phyloP scores from a whole-genome alignment of 371 early-diverging fungal species.

The Mortierella sp. region DNA sequence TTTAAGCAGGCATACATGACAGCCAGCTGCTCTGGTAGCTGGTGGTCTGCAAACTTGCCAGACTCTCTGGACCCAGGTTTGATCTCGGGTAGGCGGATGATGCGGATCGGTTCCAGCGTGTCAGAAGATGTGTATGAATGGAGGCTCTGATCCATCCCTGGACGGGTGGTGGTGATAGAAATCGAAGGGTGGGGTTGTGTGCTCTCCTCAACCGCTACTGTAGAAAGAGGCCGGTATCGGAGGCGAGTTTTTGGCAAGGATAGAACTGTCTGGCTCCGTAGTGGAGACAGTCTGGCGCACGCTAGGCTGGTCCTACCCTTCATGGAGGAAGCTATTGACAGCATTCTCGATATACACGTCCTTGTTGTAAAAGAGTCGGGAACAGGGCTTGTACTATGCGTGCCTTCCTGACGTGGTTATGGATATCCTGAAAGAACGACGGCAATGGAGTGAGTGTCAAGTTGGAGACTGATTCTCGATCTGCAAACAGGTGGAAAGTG shows the following conservation, averaged over 20 bases:
- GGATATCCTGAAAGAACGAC: too few relatives aligned
- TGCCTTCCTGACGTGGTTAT: too few relatives aligned
- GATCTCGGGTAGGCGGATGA: constrained; percentile 39
- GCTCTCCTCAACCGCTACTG: constrained; percentile 39
- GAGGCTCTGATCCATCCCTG: constrained; percentile 21
- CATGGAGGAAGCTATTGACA: constrained; percentile 43
- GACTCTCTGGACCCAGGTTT: constrained; percentile 33
- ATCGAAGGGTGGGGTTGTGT: constrained; percentile 10
- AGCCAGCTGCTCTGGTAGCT: constrained; percentile 64
- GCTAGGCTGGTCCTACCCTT: constrained; percentile 29
- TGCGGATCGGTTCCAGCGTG: constrained; percentile 37
- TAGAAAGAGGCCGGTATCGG: constrained; percentile 24
- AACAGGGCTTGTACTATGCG: too few relatives aligned
- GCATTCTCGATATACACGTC: constrained; percentile 9
- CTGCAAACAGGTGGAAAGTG: too few relatives aligned
- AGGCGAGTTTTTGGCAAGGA: not conserved
- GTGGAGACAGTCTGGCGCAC: constrained; percentile 10
- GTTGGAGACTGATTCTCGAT: too few relatives aligned
- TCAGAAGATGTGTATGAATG: constrained; percentile 38
- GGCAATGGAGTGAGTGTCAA: not conserved
- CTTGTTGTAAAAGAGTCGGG: not conserved
- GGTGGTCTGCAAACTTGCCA: constrained; percentile 49
- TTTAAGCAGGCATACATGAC: constrained; percentile 81
- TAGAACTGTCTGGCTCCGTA: constrained; percentile 7
- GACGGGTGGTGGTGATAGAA: constrained; percentile 5